phyloP scores from a whole-genome alignment of 164 flowering plant species.

The Sextonia rubra region DNA sequence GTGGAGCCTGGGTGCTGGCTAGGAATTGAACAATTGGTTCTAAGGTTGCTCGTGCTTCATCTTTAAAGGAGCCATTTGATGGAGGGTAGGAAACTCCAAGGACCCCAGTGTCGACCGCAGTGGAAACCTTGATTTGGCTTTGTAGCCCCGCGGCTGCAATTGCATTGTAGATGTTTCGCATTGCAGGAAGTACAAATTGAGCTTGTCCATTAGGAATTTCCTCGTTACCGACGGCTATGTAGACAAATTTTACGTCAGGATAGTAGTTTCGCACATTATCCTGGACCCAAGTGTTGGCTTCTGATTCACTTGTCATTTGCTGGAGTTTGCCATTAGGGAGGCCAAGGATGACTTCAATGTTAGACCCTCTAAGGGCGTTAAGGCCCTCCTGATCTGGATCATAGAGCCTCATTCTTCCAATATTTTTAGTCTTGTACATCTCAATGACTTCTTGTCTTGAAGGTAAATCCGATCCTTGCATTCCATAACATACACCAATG shows the following conservation, averaged over 20 bases:
- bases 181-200: constrained; percentile 18
- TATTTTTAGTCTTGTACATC: constrained; percentile 25
- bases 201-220: constrained; percentile 21
- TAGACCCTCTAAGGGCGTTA: constrained; percentile 38
- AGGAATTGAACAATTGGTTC: constrained; percentile 11
- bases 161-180: constrained; percentile 22
- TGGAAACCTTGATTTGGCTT: constrained; percentile 26
- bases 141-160: constrained; percentile 5
- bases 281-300: constrained; percentile 36
- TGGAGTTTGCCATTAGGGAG: constrained; percentile 39
- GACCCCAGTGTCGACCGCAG: constrained; percentile 19
- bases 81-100: constrained; percentile 34
- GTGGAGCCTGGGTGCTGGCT: constrained; percentile 14
- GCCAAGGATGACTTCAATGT: constrained; percentile 36
- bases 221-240: constrained; percentile 50
- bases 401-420: constrained; percentile 36
- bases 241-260: constrained; percentile 29
- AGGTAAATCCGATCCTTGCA: constrained; percentile 38
- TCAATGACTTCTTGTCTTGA: constrained; percentile 21
- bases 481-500: constrained; percentile 46
- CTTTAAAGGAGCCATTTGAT: constrained; percentile 11
- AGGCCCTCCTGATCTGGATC: constrained; percentile 29
- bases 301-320: constrained; percentile 22
- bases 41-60: neutral
- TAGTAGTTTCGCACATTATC: constrained; percentile 21